Base-by-base conservation (phyloP, 2,329 filamentous ascomycete genomes). In the Ceratocystis smalleyi region DNA sequence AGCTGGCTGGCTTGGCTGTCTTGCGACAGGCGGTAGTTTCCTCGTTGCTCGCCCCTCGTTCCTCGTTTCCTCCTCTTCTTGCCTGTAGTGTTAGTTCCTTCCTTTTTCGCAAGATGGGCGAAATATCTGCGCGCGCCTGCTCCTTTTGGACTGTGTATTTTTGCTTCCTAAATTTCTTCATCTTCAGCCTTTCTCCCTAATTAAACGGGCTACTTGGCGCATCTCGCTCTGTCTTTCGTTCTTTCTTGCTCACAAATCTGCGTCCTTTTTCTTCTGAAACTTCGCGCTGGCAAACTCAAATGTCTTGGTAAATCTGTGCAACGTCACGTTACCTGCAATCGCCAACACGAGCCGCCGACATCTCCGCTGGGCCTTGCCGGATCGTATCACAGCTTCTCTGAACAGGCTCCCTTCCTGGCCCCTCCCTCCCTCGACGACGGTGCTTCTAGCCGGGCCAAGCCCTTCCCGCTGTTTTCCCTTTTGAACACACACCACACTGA, bases 111-210 rank as follows among this genome's bases (percentile, higher is more conserved):
- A 55, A 17, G 22, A 55, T 30, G 17, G 51, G 12, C 8, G 24
- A 51, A 51, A 32, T 35, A 57, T 57, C 27, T 57, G 54, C n/a
- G 54, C 54, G 32, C 40, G 24, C 32, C 19, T 22, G 8, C 12
- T 43, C 10, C n/a, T 47, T 8, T 30, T 30, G n/a, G 27, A 35
- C 32, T 40, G 12, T 15, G 10, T 27, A 32, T 47, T 47, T 47
- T 45, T 47, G 7, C 10, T 12, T 24, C 6, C 6, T 27, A n/a
- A 27, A 43, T 61, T 40, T 30, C 59, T 45, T 22, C 43, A 61
- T 43, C 57, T 60, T 60, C 32, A 43, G 43, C 57, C 12, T 60
- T 60, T 60, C 57, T 60, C 22, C 57, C 57, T 43, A 22, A 40
- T 22, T 43, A 60, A 60, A 60, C 35, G 12, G 35, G 35, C 35